phyloP scores from a whole-genome alignment of 441 rosid species.

The Omphalea diandra region DNA sequence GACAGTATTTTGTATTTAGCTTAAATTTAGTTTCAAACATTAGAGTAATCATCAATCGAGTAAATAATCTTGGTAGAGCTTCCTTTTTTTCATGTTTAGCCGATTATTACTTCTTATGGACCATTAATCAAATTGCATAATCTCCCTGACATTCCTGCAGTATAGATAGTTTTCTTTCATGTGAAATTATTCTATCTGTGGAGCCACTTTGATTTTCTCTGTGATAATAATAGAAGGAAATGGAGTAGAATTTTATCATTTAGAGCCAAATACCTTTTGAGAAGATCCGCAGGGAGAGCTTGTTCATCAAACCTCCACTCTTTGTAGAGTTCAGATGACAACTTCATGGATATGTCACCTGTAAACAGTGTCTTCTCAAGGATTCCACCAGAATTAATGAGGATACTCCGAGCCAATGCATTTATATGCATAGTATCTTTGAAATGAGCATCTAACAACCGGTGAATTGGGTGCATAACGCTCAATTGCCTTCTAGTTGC shows the following conservation, averaged over 20 bases:
- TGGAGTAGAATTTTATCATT: neutral
- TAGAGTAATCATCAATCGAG: neutral
- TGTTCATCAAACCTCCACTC: conserved; percentile 73
- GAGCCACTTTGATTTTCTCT: neutral
- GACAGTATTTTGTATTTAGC: neutral
- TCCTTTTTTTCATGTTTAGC: neutral
- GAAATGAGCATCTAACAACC: conserved; percentile 65
- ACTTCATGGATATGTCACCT: conserved; percentile 49
- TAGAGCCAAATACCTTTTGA: conserved; percentile 45
- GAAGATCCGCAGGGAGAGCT: conserved; percentile 63
- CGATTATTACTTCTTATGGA: neutral
- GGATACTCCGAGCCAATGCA: conserved; percentile 49
- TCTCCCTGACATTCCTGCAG: neutral
- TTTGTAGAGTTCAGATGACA: conserved; percentile 60
- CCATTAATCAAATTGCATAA: neutral
- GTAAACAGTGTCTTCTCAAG: conserved; percentile 57
- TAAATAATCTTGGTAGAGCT: neutral
- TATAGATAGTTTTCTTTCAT: neutral
- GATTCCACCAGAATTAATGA: conserved; percentile 59
- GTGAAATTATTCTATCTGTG: neutral
- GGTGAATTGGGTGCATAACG: conserved; percentile 63
- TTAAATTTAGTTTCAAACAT: neutral
- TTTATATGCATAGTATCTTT: conserved; percentile 67
- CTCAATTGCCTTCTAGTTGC: conserved; percentile 68
- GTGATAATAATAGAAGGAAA: conserved; percentile 3